A percentile compares a stretch with the other conserved stretches of the same genome.
phyloP scores from a whole-genome alignment of 2,329 filamentous ascomycete species.

The Simplicillium sp. region DNA sequence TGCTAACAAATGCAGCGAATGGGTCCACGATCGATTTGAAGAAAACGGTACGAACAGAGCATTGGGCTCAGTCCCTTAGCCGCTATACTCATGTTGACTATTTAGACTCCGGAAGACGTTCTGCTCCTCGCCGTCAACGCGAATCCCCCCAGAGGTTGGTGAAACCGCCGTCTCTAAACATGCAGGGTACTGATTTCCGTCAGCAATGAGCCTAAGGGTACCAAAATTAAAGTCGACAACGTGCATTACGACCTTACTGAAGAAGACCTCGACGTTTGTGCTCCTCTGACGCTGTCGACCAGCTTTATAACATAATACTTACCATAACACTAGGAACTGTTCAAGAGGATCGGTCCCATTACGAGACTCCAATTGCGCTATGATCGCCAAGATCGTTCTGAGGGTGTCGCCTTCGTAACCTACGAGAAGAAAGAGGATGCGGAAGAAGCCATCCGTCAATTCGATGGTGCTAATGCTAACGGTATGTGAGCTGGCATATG shows the following conservation, averaged over 20 bases:
- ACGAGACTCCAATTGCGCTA: constrained; percentile 63
- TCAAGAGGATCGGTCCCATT: constrained; percentile 67
- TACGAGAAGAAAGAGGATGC: constrained; percentile 67
- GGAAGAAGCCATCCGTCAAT: constrained; percentile 64
- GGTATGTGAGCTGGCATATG: constrained; percentile 30
- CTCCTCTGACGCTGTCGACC: not conserved
- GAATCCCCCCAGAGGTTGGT: constrained; percentile 30
- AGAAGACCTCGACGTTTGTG: constrained; percentile 64
- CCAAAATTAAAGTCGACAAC: constrained; percentile 78
- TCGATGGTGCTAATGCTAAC: constrained; percentile 84
- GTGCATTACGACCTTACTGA: constrained; percentile 87
- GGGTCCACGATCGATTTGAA: constrained; percentile 88
- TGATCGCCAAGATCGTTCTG: constrained; percentile 80
- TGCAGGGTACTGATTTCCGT: constrained; percentile 8
- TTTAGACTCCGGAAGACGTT: constrained; percentile 27
- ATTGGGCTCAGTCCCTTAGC: constrained; percentile 2
- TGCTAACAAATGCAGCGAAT: constrained; percentile 52
- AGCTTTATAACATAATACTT: constrained; percentile 8
- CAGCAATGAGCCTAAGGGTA: constrained; percentile 42
- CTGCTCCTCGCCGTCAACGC: constrained; percentile 31
- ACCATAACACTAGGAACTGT: constrained; percentile 55
- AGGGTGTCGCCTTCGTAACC: constrained; percentile 75
- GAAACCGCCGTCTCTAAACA: not conserved
- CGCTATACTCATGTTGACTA: constrained; percentile 12
- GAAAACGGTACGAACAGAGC: constrained; percentile 46